These are phyloP conservation scores for Corynespora cassiicola DNA, from an alignment of 2,329 filamentous ascomycete genomes.

Conservation along the genomic window DNA sequence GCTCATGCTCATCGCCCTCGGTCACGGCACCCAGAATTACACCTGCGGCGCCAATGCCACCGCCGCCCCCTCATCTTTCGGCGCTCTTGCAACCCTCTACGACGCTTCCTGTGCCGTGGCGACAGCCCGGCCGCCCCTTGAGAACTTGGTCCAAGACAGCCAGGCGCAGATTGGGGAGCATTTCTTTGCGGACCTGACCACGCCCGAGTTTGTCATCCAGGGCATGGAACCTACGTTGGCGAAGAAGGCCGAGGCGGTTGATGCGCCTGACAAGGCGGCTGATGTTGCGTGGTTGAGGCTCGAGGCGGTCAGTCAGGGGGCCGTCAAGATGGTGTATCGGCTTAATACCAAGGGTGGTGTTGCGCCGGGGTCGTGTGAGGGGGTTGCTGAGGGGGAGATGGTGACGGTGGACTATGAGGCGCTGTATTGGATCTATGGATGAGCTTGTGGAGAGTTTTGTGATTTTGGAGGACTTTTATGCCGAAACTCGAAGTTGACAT, in stretches of 20 bases:
- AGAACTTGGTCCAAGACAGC: conserved; percentile 22
- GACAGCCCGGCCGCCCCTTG: conserved; percentile 34
- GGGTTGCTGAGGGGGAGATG: conserved; percentile 41
- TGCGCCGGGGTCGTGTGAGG: conserved; percentile 72
- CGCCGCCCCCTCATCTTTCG: conserved; percentile 45
- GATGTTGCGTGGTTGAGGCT: conserved; percentile 84
- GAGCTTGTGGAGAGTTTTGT: too few species aligned
- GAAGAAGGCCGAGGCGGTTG: conserved; percentile 66
- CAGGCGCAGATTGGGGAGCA: conserved; percentile 67
- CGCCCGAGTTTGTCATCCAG: conserved; percentile 83
- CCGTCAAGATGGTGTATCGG: conserved; percentile 78
- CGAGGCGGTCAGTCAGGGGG: conserved; percentile 45
- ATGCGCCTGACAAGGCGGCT: conserved; percentile 65
- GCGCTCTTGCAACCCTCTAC: conserved; percentile 55
- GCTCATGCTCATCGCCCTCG: conserved; percentile 54
- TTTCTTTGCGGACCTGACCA: conserved; percentile 76
- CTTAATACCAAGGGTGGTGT: conserved; percentile 82
- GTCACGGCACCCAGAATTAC: conserved; percentile 60
- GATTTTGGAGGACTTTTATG: too few species aligned
- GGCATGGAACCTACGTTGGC: conserved; percentile 69
- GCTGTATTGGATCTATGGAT: conserved; percentile 75
- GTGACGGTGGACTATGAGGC: conserved; percentile 85
- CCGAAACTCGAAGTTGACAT: too few species aligned
- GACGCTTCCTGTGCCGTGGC: conserved; percentile 31
- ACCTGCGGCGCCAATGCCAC: conserved; percentile 44